Percentiles rank a stretch among this genome's conserved stretches.
Conservation (phyloP, 441 rosid species). For the Jatropha podagrica region DNA sequence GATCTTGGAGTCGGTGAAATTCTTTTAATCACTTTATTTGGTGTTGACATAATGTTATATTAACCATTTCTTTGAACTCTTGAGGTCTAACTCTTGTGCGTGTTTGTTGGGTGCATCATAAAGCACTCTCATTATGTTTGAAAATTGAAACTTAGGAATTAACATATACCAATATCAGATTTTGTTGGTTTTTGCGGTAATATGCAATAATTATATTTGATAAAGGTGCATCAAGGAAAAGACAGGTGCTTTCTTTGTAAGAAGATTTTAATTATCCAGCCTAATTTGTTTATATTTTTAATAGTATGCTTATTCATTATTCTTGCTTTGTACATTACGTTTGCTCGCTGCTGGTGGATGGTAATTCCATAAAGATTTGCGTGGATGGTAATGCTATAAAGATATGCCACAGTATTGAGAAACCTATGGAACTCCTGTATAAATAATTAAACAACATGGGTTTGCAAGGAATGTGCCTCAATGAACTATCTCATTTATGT, state of each 20-base stretch:
- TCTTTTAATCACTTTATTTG: neutral
- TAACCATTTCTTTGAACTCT: neutral
- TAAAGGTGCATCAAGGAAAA: neutral
- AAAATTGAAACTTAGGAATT: neutral
- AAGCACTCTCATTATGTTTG: neutral
- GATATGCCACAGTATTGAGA: too few species aligned
- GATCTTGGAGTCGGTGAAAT: slow-evolving; percentile 1
- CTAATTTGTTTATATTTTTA: too few species aligned
- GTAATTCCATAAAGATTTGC: too few species aligned
- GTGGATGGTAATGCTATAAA: too few species aligned
- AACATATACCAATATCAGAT: neutral
- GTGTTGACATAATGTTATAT: neutral
- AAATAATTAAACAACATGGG: too few species aligned
- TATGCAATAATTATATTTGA: neutral
- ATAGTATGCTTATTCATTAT: too few species aligned
- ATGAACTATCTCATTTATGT: neutral
- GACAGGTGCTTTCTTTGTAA: neutral
- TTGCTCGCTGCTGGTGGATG: too few species aligned
- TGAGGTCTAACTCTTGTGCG: neutral
- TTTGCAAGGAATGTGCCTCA: neutral
- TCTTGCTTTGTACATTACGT: too few species aligned
- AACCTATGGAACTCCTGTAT: too few species aligned
- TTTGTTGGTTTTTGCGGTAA: neutral
- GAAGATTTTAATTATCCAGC: neutral
- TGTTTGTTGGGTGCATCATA: too few species aligned